A percentile compares a stretch with the other conserved stretches of the same genome.
These are phyloP conservation scores for Wickerhamomyces rabaulensis DNA, from an alignment of 805 yeast genomes.

Conservation along the genomic window DNA sequence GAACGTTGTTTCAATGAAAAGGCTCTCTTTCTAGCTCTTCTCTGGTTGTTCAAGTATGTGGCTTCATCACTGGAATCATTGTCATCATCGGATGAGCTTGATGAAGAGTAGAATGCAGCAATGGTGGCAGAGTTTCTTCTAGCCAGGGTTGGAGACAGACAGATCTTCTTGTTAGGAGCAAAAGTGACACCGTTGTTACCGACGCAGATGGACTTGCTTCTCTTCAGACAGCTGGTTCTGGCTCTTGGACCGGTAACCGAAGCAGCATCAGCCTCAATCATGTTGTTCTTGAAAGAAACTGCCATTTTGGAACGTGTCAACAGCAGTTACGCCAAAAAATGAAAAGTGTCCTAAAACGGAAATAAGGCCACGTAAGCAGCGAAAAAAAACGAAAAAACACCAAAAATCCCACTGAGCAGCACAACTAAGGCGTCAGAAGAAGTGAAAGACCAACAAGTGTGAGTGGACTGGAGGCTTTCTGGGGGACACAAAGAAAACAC, in stretches of 20 bases:
- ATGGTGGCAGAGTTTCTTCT: slow-evolving; percentile 18
- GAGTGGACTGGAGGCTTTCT: neutral
- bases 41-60: slow-evolving; percentile 21
- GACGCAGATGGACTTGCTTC: neutral
- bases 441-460: neutral
- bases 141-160: slow-evolving; percentile 15
- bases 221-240: slow-evolving; percentile 4
- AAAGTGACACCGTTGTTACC: slow-evolving; percentile 9
- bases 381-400: slow-evolving; percentile 4
- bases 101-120: slow-evolving; percentile 14
- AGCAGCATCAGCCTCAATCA: neutral
- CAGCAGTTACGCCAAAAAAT: neutral
- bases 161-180: slow-evolving; percentile 20
- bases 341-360: neutral
- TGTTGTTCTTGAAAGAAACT: slow-evolving; percentile 1
- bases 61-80: slow-evolving; percentile 17
- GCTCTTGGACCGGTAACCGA: neutral
- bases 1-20: slow-evolving; percentile 18
- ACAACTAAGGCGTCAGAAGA: slow-evolving; percentile 26
- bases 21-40: slow-evolving; percentile 23
- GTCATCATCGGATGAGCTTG: slow-evolving; percentile 17
- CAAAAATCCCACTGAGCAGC: slow-evolving; percentile 22
- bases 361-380: slow-evolving; percentile 5
- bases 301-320: slow-evolving; percentile 1
- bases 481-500: neutral